Evolutionary conservation across 2,329 filamentous ascomycete genomes (phyloP).

Genomic region (Phialocephala subalpina): DNA sequence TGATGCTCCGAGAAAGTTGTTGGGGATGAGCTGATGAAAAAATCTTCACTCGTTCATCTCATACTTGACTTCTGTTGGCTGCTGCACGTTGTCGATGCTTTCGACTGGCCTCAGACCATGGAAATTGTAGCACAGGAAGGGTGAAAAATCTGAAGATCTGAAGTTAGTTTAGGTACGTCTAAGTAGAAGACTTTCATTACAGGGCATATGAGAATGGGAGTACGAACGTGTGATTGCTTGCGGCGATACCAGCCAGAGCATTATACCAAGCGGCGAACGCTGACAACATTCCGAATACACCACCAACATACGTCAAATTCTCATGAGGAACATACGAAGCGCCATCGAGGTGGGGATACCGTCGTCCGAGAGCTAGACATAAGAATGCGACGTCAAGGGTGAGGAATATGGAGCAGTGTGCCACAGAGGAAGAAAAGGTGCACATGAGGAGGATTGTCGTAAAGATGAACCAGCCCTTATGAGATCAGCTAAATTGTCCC

Average conservation of each 20-base stretch:
- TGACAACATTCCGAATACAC: conserved; percentile 62
- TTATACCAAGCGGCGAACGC: conserved; percentile 68
- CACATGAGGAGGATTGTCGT: conserved; percentile 77
- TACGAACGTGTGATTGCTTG: conserved; percentile 42
- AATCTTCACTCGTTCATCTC: background rate
- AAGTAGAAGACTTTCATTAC: no score
- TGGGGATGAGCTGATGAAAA: background rate
- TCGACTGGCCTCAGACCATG: conserved; percentile 26
- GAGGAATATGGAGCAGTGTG: conserved; percentile 82
- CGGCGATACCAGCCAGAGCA: conserved; percentile 62
- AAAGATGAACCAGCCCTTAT: conserved; percentile 81
- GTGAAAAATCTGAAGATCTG: conserved; percentile 25
- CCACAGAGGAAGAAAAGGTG: conserved; percentile 79
- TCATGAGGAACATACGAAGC: conserved; percentile 45
- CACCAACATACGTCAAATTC: conserved; percentile 57
- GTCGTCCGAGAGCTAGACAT: conserved; percentile 71
- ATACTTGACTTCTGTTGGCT: background rate
- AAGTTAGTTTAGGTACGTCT: no score
- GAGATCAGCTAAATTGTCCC: background rate
- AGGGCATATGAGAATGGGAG: no score
- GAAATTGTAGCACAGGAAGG: conserved; percentile 28
- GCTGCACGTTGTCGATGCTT: background rate
- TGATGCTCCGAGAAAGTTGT: background rate
- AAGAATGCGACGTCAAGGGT: conserved; percentile 80
- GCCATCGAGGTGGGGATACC: conserved; percentile 56